phyloP scores from a whole-genome alignment of 345 rosid species.

The Acer saccharum region DNA sequence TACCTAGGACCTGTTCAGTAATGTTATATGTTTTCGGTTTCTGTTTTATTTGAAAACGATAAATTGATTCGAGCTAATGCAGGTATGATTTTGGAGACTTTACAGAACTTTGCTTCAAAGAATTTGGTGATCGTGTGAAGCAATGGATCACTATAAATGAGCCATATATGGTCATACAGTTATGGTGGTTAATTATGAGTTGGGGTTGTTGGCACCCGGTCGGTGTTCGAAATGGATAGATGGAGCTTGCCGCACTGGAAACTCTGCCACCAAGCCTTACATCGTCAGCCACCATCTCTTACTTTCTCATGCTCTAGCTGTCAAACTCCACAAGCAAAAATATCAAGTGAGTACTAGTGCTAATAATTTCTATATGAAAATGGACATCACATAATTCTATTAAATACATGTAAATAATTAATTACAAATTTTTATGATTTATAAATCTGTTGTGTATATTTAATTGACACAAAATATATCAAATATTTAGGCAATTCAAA shows the following conservation, averaged over 20 bases:
- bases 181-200: conserved; percentile 11
- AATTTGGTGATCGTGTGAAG: conserved; percentile 54
- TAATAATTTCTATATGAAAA: not conserved
- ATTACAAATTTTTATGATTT: too few species aligned
- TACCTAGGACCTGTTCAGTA: not conserved
- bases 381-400: too few species aligned
- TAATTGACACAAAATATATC: not conserved
- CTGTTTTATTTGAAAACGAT: too few species aligned
- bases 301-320: conserved; percentile 38
- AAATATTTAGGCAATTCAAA: conserved; percentile 31
- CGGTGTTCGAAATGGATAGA: conserved; percentile 24
- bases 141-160: conserved; percentile 59
- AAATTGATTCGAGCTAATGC: not conserved
- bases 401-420: too few species aligned
- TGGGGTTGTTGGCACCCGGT: conserved; percentile 17
- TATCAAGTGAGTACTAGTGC: conserved; percentile 19
- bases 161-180: conserved; percentile 22
- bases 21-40: too few species aligned
- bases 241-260: conserved; percentile 20
- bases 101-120: conserved; percentile 39
- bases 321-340: conserved; percentile 25
- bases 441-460: not conserved
- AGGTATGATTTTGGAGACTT: conserved; percentile 53
- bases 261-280: conserved; percentile 39
- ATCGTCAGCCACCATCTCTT: conserved; percentile 30